These are phyloP conservation scores for Lagenaria siceraria DNA, from an alignment of 306 rosid species.

Conservation along the genomic window DNA sequence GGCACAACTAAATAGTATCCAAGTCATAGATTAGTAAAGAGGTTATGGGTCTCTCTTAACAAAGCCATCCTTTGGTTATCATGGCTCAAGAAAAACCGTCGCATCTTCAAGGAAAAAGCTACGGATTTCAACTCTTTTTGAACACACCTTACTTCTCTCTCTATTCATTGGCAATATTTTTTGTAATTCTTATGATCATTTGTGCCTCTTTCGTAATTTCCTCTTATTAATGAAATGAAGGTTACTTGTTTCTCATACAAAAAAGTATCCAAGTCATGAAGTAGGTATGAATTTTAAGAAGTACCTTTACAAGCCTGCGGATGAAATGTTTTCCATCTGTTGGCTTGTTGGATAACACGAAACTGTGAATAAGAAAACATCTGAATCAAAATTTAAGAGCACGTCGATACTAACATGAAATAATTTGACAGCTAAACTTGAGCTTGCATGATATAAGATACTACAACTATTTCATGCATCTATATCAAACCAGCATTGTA, in stretches of 20 bases:
- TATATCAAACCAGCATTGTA: not conserved
- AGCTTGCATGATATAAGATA: not conserved
- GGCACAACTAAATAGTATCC: not conserved
- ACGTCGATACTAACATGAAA: not conserved
- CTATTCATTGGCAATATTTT: no score
- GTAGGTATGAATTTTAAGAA: not conserved
- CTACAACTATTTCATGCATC: not conserved
- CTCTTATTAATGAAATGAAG: no score
- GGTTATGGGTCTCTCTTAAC: no score
- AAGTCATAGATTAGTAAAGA: not conserved
- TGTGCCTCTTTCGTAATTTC: no score
- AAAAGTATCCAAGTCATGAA: not conserved
- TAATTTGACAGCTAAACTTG: not conserved
- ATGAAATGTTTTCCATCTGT: conserved; percentile 66
- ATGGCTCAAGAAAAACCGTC: no score
- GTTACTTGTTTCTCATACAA: no score
- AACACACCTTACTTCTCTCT: no score
- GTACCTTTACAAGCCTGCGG: conserved; percentile 74
- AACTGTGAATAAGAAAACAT: conserved; percentile 31
- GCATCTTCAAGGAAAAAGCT: no score
- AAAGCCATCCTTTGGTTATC: no score
- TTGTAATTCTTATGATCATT: no score
- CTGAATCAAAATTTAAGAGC: not conserved
- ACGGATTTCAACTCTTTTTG: no score
- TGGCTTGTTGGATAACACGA: conserved; percentile 67